Conservation (phyloP, 176 grass and related monocot genomes). For the Zea mays region DNA sequence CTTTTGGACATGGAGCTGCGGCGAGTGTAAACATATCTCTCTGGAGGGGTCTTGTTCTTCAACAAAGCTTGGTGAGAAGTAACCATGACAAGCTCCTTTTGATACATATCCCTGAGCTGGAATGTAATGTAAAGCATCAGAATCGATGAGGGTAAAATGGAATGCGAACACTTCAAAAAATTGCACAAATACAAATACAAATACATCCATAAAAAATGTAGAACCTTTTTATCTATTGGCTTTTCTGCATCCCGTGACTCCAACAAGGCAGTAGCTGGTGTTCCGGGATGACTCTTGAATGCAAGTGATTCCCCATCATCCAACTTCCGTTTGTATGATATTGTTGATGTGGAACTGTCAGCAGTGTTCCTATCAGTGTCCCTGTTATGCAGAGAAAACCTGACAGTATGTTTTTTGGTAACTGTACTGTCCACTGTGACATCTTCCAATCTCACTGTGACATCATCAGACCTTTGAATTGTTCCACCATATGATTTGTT, state of each 20-base stretch:
- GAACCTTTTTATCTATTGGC: conserved; percentile 60
- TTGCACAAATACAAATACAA: not conserved
- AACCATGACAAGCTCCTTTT: conserved; percentile 52
- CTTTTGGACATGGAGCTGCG: conserved; percentile 70
- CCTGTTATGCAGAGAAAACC: conserved; percentile 61
- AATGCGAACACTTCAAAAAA: conserved; percentile 21
- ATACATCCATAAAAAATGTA: conserved; percentile 12
- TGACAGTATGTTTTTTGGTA: conserved; percentile 63
- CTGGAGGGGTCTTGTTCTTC: conserved; percentile 78
- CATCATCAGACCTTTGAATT: conserved; percentile 70
- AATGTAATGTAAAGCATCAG: conserved; percentile 33
- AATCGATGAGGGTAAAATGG: not conserved
- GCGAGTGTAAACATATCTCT: conserved; percentile 86
- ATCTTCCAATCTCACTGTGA: conserved; percentile 46
- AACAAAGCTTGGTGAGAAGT: conserved; percentile 58
- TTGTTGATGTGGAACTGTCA: conserved; percentile 80
- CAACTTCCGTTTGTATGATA: conserved; percentile 75
- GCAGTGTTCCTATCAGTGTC: conserved; percentile 71
- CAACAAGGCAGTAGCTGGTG: conserved; percentile 35
- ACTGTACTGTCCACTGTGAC: conserved; percentile 81
- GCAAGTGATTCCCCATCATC: conserved; percentile 60
- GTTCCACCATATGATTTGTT: conserved; percentile 84
- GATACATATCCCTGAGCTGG: conserved; percentile 46
- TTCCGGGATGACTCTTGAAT: conserved; percentile 56
- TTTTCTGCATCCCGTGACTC: conserved; percentile 49